Evolutionary conservation across 768 basidiomycete species (phyloP).

Genomic region (Boletus huronensis): DNA sequence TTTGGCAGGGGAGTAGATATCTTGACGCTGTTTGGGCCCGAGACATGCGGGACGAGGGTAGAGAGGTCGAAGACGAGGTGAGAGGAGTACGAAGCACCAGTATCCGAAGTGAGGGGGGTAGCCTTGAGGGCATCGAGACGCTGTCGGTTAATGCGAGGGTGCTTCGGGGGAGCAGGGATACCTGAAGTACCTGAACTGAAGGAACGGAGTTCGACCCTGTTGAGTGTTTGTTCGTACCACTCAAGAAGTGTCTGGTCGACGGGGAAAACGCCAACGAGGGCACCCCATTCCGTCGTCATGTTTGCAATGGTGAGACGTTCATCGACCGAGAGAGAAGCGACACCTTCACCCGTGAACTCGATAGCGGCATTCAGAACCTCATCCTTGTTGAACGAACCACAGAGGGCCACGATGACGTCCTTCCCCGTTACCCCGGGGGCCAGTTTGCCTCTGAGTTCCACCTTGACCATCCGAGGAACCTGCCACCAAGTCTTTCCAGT

Average conservation of each 20-base stretch:
- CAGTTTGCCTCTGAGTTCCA: conserved; percentile 80
- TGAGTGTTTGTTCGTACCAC: conserved; percentile 81
- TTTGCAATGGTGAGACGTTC: conserved; percentile 97
- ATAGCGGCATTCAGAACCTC: conserved; percentile 96
- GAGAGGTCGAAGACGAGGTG: conserved; percentile 91
- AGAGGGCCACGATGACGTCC: conserved; percentile 96
- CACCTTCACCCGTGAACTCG: conserved; percentile 92
- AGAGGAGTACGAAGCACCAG: conserved; percentile 75
- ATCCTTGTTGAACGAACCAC: conserved; percentile 93
- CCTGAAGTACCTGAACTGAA: conserved; percentile 50
- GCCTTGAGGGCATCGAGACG: conserved; percentile 65
- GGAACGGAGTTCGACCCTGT: conserved; percentile 70
- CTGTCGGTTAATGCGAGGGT: conserved; percentile 79
- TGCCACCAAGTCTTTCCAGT: conserved; percentile 99
- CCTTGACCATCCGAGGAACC: conserved; percentile 93
- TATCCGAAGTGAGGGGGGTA: conserved; percentile 61
- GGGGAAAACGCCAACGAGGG: conserved; percentile 92
- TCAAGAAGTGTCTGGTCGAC: conserved; percentile 75
- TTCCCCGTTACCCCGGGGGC: conserved; percentile 93
- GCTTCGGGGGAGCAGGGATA: conserved; percentile 71
- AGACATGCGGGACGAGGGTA: conserved; percentile 91
- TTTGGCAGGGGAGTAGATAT: conserved; percentile 87
- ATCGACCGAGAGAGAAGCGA: conserved; percentile 74
- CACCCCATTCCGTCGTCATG: conserved; percentile 99
- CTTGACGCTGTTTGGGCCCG: conserved; percentile 98